phyloP scores from a whole-genome alignment of 2,329 filamentous ascomycete species.

The Claviceps sp. region DNA sequence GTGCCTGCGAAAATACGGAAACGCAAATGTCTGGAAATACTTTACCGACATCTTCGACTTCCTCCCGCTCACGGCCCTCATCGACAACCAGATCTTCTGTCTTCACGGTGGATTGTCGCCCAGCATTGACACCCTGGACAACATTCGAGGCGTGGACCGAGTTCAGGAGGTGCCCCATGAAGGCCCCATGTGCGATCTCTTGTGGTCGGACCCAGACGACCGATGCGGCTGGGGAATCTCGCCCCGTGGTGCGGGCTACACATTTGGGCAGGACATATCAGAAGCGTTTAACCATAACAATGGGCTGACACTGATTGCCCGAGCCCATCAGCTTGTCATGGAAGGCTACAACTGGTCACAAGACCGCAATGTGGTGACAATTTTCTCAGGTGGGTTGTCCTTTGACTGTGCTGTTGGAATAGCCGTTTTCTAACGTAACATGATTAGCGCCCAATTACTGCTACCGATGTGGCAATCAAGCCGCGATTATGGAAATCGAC shows the following conservation, averaged over 20 bases:
- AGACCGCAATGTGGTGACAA: conserved; percentile 94
- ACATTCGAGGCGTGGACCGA: conserved; percentile 87
- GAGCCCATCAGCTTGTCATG: conserved; percentile 98
- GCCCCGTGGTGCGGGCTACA: conserved; percentile 86
- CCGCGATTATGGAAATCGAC: conserved; percentile 99
- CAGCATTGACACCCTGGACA: conserved; percentile 90
- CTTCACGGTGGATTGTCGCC: conserved; percentile 92
- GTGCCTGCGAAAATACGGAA: conserved; percentile 96
- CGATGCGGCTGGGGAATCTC: conserved; percentile 93
- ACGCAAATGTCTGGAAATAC: conserved; percentile 98
- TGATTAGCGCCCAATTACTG: conserved; percentile 74
- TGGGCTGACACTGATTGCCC: conserved; percentile 83
- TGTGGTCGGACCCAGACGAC: conserved; percentile 98
- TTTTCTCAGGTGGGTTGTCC: conserved; percentile 66
- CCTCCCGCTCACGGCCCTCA: conserved; percentile 88
- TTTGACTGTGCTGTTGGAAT: not conserved
- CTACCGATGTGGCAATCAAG: conserved; percentile 97
- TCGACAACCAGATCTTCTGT: conserved; percentile 99
- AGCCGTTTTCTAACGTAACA: not conserved
- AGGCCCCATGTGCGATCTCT: conserved; percentile 92
- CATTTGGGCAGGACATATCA: conserved; percentile 92
- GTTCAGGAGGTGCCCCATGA: conserved; percentile 98
- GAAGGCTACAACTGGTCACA: conserved; percentile 99
- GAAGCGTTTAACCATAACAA: conserved; percentile 99
- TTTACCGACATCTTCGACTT: conserved; percentile 99